Evolutionary conservation across 257 asterid genomes (phyloP), one percentile per base, ranked within the genome.

Genomic region (Solanum ossicruentum): DNA sequence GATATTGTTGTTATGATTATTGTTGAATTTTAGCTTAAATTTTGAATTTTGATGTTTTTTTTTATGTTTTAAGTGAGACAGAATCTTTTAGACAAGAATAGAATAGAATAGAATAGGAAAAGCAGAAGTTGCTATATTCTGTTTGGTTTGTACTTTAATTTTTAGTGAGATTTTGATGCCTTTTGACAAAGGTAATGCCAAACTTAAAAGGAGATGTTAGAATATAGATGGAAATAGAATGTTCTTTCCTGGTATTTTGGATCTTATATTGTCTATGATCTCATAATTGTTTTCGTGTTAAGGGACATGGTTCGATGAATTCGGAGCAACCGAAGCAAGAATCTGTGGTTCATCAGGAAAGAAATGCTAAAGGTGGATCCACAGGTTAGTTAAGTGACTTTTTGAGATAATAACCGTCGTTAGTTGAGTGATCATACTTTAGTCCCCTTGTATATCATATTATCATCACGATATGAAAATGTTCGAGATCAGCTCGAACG

Each of bases 251-350:
- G 21, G 10, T 21, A 43, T 21, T 52, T 18, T 80, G 61, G 69
- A 43, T 81, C n/a, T 81, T 51, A 16, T 73, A 18, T 49, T 77
- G 23, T 9, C 66, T 63, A 36, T 69, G 60, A 60, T 71, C 83
- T 47, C 12, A 8, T 49, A 55, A 67, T 57, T 87, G 61, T 10
- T 47, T 73, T 65, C 52, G 58, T 36, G 93, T 69, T 83, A 23
- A 84, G 85, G 94, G 94, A 49, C 85, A 87, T 61, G 95, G 87
- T 32, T 75, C 88, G 6, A 18, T 71, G 79, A 90, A 81, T 54
- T 87, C 88, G 0, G 88, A 83, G 12, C 90, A 86, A 85, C 89
- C 87, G 91, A 93, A 91, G 88, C 87, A 84, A 78, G 92, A 82
- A 58, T 57, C 89, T 45, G 89, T 85, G 23, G 89, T 84, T 86